These are phyloP conservation scores for Penicillium nordicum DNA, from an alignment of 2,329 filamentous ascomycete species.

Conservation along the genomic window DNA sequence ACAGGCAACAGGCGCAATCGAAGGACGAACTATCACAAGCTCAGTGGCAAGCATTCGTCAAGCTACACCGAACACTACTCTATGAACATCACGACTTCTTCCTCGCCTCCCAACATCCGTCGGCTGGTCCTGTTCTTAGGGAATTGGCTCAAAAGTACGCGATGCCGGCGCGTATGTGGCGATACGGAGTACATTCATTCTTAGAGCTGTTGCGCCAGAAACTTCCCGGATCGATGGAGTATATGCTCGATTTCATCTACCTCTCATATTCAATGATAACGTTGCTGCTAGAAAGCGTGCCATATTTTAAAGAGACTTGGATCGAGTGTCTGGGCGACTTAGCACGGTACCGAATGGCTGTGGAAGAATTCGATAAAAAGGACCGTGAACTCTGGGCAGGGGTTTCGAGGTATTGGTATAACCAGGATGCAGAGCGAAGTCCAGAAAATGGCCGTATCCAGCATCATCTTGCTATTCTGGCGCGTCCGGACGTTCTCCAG, in stretches of 20 bases:
- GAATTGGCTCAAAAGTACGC: constrained; percentile 74
- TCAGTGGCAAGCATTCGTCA: constrained; percentile 81
- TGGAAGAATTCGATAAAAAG: constrained; percentile 74
- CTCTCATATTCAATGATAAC: constrained; percentile 88
- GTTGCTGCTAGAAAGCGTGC: constrained; percentile 78
- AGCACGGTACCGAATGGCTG: constrained; percentile 82
- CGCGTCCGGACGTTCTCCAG: constrained; percentile 55
- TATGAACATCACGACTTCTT: constrained; percentile 87
- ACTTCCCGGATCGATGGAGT: constrained; percentile 72
- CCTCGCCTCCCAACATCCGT: constrained; percentile 80
- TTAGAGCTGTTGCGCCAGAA: constrained; percentile 72
- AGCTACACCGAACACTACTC: constrained; percentile 73
- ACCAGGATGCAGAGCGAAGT: constrained; percentile 71
- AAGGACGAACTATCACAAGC: constrained; percentile 50
- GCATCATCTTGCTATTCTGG: constrained; percentile 74
- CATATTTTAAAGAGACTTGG: constrained; percentile 82
- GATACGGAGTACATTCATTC: constrained; percentile 83
- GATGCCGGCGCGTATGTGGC: constrained; percentile 94
- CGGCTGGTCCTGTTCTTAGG: constrained; percentile 64
- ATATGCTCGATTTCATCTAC: constrained; percentile 90
- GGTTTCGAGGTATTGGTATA: constrained; percentile 81
- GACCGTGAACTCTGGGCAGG: constrained; percentile 78
- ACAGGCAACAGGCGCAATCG: constrained; percentile 52
- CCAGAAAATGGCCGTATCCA: constrained; percentile 76
- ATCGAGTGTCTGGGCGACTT: constrained; percentile 89